Conservation (phyloP, 1,284 basidiomycete species). For the Cryptococcus sp. region DNA sequence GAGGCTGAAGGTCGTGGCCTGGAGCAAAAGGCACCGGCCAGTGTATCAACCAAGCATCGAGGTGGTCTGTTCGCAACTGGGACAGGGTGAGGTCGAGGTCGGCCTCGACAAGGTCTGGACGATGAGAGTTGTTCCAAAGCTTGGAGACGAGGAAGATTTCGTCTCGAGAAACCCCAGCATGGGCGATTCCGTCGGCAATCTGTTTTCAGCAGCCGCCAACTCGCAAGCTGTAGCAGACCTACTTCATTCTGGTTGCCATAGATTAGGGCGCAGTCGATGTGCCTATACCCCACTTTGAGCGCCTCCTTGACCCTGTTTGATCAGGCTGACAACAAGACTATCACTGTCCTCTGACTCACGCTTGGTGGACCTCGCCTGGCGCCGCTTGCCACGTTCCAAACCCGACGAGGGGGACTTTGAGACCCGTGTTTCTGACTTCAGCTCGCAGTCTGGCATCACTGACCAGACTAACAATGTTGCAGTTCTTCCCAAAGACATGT, state of each 20-base stretch:
- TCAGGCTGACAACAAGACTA: constrained; percentile 9
- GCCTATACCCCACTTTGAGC: constrained; percentile 66
- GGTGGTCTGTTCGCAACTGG: constrained; percentile 64
- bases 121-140: constrained; percentile 33
- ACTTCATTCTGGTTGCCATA: constrained; percentile 72
- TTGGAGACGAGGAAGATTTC: constrained; percentile 69
- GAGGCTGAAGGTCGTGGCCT: constrained; percentile 49
- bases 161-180: constrained; percentile 67
- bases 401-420: constrained; percentile 61
- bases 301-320: constrained; percentile 61
- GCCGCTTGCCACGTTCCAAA: constrained; percentile 78
- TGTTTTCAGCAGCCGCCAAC: constrained; percentile 45
- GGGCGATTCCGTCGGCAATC: constrained; percentile 69
- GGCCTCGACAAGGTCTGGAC: constrained; percentile 56
- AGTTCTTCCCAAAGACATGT: constrained; percentile 11
- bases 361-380: constrained; percentile 67
- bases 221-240: no score
- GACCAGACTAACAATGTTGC: constrained; percentile 6
- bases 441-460: background rate
- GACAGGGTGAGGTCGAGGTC: constrained; percentile 67
- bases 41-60: constrained; percentile 80
- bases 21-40: constrained; percentile 76
- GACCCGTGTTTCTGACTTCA: constrained; percentile 18
- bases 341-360: constrained; percentile 26
- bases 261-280: constrained; percentile 70